Base-by-base conservation (phyloP, 768 basidiomycete genomes). In the Phlebiopsis flavidoalba region DNA sequence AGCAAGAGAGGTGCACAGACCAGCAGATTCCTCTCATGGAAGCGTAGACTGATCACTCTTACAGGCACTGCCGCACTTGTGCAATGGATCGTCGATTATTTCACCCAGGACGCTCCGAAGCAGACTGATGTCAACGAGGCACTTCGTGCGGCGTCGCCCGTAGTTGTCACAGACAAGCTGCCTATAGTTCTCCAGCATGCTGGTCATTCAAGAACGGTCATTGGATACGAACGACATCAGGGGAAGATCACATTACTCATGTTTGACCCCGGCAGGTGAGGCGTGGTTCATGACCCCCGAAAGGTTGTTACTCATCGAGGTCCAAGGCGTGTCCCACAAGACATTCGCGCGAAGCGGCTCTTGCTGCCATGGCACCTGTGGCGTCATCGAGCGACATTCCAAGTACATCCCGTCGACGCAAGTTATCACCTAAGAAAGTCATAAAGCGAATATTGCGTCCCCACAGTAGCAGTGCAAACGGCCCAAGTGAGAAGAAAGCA, bases 171-270 rank as follows among this genome's bases (percentile, higher is more conserved):
- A 0, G 72, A 82, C 21, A 84, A 81, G 65, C 86, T 93, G 83
- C 94, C 94, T 8, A 68, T 97, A 33, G 87, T 96, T 47, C 75
- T 96, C 53, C 88, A 96, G 76, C 86, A 91, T 67, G 71, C 79
- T 7, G 92, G 93, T 0, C 94, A 97, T 74, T 97, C 94, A n/a
- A 75, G 89, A 24, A 88, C 88, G 4, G 84, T 97, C 12, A 80
- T 97, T 2, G 94, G 94, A 1, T 95, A 89, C 65, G 92, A 95
- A 71, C 77, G 76, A 57, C 82, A 79, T 65, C 76, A 76, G 15
- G 87, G 85, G 7, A 71, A 75, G 12, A 76, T 83, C 43, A 87
- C 83, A 63, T 78, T 97, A 8, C 76, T 96, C 14, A 76, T 82
- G 7, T 92, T 94, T 63, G 92, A 97, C 75, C 91, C 94, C 17